Conservation (phyloP, 2,329 filamentous ascomycete species). For the Fonsecaea multimorphosa region DNA sequence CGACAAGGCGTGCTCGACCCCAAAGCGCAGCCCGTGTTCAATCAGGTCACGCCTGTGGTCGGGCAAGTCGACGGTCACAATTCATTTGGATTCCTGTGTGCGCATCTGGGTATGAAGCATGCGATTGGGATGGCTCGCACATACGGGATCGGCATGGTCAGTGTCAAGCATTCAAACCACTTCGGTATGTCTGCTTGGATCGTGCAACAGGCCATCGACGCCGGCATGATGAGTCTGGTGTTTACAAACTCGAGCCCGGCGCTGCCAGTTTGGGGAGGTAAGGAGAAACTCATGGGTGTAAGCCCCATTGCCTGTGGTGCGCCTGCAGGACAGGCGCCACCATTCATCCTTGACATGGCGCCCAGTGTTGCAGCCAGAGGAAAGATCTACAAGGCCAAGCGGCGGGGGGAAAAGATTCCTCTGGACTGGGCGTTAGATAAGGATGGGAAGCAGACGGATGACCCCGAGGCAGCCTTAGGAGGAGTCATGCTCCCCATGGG, state of each 20-base stretch:
- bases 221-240: conserved; percentile 71
- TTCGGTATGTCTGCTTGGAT: conserved; percentile 85
- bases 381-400: conserved; percentile 54
- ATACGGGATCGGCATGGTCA: conserved; percentile 75
- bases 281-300: conserved; percentile 72
- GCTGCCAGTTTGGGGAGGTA: conserved; percentile 73
- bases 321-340: conserved; percentile 63
- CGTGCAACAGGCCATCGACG: conserved; percentile 77
- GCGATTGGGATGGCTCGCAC: conserved; percentile 71
- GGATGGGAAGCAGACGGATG: conserved; percentile 71
- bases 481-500: conserved; percentile 88
- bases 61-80: conserved; percentile 72
- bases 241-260: conserved; percentile 77
- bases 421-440: conserved; percentile 74
- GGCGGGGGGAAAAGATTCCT: conserved; percentile 52
- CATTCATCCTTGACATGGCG: conserved; percentile 64
- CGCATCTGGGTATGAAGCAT: conserved; percentile 67
- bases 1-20: conserved; percentile 72
- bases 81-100: conserved; percentile 76
- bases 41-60: conserved; percentile 71
- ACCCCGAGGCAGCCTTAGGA: conserved; percentile 72
- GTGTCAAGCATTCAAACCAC: conserved; percentile 77
- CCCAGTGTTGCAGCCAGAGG: conserved; percentile 54
- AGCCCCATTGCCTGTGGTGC: conserved; percentile 77
- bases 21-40: conserved; percentile 63